Evolutionary conservation across 768 basidiomycete species (phyloP), one percentile per base, ranked within the genome.

Genomic region (Pulveroboletus frians): DNA sequence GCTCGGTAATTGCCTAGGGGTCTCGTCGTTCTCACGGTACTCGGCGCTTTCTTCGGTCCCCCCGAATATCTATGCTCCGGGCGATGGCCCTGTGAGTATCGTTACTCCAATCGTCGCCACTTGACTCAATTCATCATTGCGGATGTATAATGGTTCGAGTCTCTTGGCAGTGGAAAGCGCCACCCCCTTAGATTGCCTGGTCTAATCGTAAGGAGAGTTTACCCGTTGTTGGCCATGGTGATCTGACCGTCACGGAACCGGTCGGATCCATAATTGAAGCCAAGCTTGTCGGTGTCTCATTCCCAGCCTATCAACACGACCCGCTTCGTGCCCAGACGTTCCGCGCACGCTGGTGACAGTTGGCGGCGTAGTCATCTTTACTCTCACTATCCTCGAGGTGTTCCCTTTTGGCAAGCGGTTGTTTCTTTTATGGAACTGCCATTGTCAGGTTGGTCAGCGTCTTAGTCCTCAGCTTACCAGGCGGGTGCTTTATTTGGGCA

Each of bases 401-500:
- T 66, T 66, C 30, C 55, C 62, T 17, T 66, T 64, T 17, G 9
- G 63, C 40, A 35, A 51, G 5, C 23, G 23, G 61, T 51, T 1
- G 11, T 43, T 11, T 17, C 0, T 9, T 20, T 17, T 26, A 4
- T 18, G 27, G 8, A 9, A n/a, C 2, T 10, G 6, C 8, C 14
- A 18, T 10, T 4, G 8, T 11, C 39, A 14, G 17, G 26, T 10
- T 49, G 23, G 50, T 29, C 27, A 4, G 7, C 6, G 7, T 29
- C 11, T 14, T 10, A 65, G 64, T 63, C n/a, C 56, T 64, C 20
- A 43, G 31, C 15, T 39, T 64, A 23, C 63, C 62, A 9, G 40
- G 50, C 63, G 4, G 58, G 61, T n/a, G n/a, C 15, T 44, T 48
- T 10, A 17, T 46, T 11, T 69, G 64, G 64, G 47, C 57, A 50